Evolutionary conservation across 2,329 filamentous ascomycete species (phyloP), one percentile per base, ranked within the genome.

Genomic region (Macrophomina phaseolina): DNA sequence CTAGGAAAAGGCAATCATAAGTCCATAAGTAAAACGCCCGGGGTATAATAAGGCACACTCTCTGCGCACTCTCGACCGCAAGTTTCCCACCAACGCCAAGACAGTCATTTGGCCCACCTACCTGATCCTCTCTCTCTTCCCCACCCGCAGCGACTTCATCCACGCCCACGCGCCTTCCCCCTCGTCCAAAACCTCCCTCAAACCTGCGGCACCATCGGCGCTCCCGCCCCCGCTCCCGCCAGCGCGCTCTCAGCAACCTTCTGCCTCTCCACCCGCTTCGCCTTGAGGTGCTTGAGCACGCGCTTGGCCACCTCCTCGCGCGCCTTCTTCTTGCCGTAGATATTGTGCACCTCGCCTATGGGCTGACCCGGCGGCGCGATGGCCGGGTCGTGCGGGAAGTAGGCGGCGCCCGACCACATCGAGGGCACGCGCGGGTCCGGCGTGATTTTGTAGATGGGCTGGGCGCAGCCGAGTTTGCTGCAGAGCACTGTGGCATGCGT

Each of bases 241-340:
- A 49, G 30, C 72, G 60, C 23, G 61, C 69, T 66, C 23, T 64
- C 68, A 34, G 67, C 73, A 45, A 63, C 69, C 49, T 40, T 69
- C 64, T 71, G n/a, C 67, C 76, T 56, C 67, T 67, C 48, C 58
- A 68, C 70, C 68, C 46, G 69, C 42, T 83, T 75, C 16, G 73
- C 73, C 62, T 74, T 72, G 52, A 85, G 69, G 52, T 83, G 75
- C 32, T 64, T 70, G 36, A 82, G 65, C 9, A 83, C 78, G 40
- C 74, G 65, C 66, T 76, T 72, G n/a, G 83, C 83, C 72, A 82
- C 81, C 68, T 79, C 78, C 67, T 85, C 81, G 72, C 81, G 84
- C 0, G 83, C 82, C 56, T 76, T 81, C 73, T 83, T 84, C 76
- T 81, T 82, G 2, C 84, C 84, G 68, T 74, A 81, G 0, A 85